Percentiles rank a stretch among this genome's conserved stretches.
Conservation (phyloP, 768 basidiomycete species). For the Collybiopsis confluens region DNA sequence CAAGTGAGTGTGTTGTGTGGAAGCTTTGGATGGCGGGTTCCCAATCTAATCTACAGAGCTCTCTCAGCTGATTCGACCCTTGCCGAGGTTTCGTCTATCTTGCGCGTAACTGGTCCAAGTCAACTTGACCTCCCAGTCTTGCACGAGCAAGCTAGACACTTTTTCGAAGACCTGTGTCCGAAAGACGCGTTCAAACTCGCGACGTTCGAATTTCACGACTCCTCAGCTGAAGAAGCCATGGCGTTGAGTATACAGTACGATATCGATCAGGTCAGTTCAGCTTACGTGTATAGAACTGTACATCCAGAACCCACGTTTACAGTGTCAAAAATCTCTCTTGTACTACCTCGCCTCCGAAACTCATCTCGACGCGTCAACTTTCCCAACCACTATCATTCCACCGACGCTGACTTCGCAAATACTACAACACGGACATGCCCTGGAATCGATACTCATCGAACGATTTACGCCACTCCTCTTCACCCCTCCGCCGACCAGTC, state of each 20-base stretch:
- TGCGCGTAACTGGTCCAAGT: constrained; percentile 52
- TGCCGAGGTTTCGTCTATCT: constrained; percentile 42
- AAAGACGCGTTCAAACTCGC: constrained; percentile 39
- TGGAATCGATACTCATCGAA: constrained; percentile 53
- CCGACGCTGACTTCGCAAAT: constrained; percentile 18
- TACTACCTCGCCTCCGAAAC: constrained; percentile 60
- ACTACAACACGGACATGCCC: constrained; percentile 36
- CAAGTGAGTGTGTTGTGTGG: constrained; percentile 36
- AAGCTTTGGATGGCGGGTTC: not conserved
- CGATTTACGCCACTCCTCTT: constrained; percentile 73
- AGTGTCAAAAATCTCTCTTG: constrained; percentile 61
- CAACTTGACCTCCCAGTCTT: constrained; percentile 56
- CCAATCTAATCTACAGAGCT: constrained; percentile 33
- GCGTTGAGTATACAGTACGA: constrained; percentile 43
- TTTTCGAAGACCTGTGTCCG: constrained; percentile 45
- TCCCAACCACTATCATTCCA: constrained; percentile 23
- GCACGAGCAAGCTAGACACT: constrained; percentile 38
- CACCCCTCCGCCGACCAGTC: constrained; percentile 62
- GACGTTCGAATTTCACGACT: constrained; percentile 31
- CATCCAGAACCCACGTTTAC: not conserved
- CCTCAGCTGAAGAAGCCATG: constrained; percentile 45
- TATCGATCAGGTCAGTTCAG: constrained; percentile 43
- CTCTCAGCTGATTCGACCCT: constrained; percentile 41
- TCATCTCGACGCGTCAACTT: constrained; percentile 38
- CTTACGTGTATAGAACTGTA: not conserved